These are phyloP conservation scores for Colletotrichum cereale DNA, from an alignment of 2,329 filamentous ascomycete species.

Conservation along the genomic window DNA sequence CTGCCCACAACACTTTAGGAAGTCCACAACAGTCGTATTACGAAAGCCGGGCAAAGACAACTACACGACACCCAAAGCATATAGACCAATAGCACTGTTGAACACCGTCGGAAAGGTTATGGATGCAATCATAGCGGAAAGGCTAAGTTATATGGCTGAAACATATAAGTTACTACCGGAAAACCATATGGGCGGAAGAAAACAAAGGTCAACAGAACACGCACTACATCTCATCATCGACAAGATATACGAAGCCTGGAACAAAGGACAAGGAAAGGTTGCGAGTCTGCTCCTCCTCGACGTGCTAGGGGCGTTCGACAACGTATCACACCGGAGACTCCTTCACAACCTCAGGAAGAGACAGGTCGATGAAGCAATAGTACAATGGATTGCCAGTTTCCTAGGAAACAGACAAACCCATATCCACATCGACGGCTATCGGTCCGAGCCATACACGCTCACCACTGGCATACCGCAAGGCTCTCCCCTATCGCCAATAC, in stretches of 20 bases:
- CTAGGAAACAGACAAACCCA: not conserved
- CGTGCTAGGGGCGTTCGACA: conserved; percentile 39
- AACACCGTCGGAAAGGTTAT: conserved; percentile 31
- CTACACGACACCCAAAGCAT: conserved; percentile 37
- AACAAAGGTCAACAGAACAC: conserved; percentile 35
- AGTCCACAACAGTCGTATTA: conserved; percentile 39
- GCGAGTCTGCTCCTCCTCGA: conserved; percentile 40
- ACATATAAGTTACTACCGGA: conserved; percentile 24
- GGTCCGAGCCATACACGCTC: not conserved
- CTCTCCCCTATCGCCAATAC: conserved; percentile 44
- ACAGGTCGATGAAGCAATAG: not conserved
- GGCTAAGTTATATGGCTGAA: conserved; percentile 28
- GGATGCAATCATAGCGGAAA: conserved; percentile 38
- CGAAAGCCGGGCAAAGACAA: conserved; percentile 22
- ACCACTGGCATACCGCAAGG: conserved; percentile 44
- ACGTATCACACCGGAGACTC: conserved; percentile 38
- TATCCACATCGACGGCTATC: not conserved
- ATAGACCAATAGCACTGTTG: conserved; percentile 41
- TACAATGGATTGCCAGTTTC: not conserved
- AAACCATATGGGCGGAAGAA: conserved; percentile 32
- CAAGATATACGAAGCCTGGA: conserved; percentile 38
- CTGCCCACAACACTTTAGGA: conserved; percentile 40
- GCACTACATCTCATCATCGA: conserved; percentile 34
- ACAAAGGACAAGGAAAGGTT: conserved; percentile 18
- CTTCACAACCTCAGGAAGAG: conserved; percentile 40